These are phyloP conservation scores for Beauveria sp. DNA, from an alignment of 2,329 filamentous ascomycete species.

Conservation along the genomic window DNA sequence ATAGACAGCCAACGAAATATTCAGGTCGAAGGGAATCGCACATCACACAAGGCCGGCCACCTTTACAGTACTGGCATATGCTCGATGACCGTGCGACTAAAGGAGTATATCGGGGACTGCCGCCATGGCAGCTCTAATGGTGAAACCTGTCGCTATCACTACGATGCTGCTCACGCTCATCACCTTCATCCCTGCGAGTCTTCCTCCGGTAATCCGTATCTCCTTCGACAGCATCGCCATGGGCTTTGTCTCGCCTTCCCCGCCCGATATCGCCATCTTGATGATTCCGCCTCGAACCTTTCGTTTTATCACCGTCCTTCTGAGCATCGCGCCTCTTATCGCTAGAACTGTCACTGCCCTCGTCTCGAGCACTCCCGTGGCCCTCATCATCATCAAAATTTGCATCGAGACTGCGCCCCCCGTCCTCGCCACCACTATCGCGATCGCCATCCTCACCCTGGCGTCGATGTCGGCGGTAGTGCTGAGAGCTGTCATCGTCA, in stretches of 20 bases:
- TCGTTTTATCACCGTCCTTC: not conserved
- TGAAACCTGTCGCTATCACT: conserved; percentile 16
- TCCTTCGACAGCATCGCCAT: not conserved
- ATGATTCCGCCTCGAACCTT: not conserved
- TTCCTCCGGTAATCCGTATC: conserved; percentile 21
- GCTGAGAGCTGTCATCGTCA: conserved; percentile 18
- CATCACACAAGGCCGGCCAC: too few relatives aligned
- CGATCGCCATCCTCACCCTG: conserved; percentile 20
- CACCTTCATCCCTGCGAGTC: conserved; percentile 16
- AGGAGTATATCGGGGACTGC: not conserved
- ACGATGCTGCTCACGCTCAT: conserved; percentile 17
- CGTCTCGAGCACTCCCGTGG: not conserved
- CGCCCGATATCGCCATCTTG: not conserved
- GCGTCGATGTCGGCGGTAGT: conserved; percentile 23
- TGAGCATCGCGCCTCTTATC: not conserved
- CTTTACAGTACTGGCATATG: too few relatives aligned
- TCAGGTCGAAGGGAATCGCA: too few relatives aligned
- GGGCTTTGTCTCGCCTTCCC: not conserved
- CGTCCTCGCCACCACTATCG: conserved; percentile 19
- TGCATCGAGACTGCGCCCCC: not conserved
- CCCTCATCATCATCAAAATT: not conserved
- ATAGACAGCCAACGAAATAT: too few relatives aligned
- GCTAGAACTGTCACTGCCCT: not conserved
- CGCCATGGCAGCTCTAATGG: not conserved
- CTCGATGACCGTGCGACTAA: not conserved